Percentiles rank a stretch among this genome's conserved stretches.
Evolutionary conservation across 2,329 filamentous ascomycete genomes (phyloP).

Genomic region (Fusarium cyanostomum): DNA sequence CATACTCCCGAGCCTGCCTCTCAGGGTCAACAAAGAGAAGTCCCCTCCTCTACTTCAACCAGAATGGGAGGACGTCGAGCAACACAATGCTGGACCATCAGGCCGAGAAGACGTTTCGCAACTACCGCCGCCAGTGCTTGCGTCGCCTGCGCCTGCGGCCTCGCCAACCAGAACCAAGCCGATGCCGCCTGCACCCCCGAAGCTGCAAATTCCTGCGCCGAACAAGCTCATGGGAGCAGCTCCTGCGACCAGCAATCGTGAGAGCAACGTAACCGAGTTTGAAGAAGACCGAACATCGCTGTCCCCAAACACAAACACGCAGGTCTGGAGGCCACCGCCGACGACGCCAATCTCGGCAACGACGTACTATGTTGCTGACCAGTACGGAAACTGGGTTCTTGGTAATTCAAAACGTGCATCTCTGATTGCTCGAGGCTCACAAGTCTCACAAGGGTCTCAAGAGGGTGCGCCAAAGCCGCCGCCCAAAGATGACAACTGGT

Average conservation of each 20-base stretch:
- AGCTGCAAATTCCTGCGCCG: conserved; percentile 43
- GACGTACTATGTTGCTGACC: conserved; percentile 62
- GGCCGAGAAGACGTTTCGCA: conserved; percentile 15
- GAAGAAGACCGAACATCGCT: conserved; percentile 57
- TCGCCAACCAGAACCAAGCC: conserved; percentile 29
- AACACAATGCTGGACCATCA: conserved; percentile 13
- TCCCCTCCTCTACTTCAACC: conserved; percentile 24
- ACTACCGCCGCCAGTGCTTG: conserved; percentile 21
- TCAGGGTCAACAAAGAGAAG: conserved; percentile 27
- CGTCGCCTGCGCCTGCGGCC: conserved; percentile 6
- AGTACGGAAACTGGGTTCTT: conserved; percentile 63
- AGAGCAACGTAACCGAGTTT: conserved; percentile 62
- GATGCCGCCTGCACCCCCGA: conserved; percentile 39
- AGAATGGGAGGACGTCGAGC: conserved; percentile 17
- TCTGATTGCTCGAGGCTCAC: conserved; percentile 37
- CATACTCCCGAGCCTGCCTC: conserved; percentile 47
- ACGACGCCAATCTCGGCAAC: conserved; percentile 56
- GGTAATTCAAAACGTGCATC: conserved; percentile 49
- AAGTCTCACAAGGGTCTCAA: conserved; percentile 25
- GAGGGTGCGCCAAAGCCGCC: conserved; percentile 26
- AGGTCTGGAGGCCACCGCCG: conserved; percentile 62
- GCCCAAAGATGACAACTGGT: conserved; percentile 33
- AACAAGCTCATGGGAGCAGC: conserved; percentile 3
- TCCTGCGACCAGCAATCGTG: conserved; percentile 40
- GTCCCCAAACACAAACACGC: conserved; percentile 49